phyloP scores from a whole-genome alignment of 176 grass and related monocot genomes.

The Oryza rufipogon region DNA sequence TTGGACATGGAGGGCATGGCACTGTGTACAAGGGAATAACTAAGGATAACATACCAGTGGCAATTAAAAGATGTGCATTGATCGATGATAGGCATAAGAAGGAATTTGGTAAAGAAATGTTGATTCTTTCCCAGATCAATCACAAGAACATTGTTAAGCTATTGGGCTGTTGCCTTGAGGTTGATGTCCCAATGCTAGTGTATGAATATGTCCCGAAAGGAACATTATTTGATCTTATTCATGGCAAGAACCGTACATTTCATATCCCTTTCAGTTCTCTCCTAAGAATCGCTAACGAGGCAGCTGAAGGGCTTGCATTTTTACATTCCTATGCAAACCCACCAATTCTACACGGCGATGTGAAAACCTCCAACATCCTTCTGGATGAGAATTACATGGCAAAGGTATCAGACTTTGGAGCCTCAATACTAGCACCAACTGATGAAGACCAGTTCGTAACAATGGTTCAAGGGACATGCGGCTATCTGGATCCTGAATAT shows the following conservation, averaged over 20 bases:
- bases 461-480: constrained; percentile 30
- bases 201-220: background rate
- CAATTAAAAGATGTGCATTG: too few species aligned
- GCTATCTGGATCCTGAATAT: constrained; percentile 25
- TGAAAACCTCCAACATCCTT: constrained; percentile 32
- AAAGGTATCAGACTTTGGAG: constrained; percentile 23
- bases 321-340: constrained; percentile 25
- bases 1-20: too few species aligned
- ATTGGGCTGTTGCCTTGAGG: too few species aligned
- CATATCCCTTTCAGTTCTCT: constrained; percentile 15
- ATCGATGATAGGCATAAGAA: too few species aligned
- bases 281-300: constrained; percentile 21
- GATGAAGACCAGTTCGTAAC: constrained; percentile 10
- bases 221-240: constrained; percentile 24
- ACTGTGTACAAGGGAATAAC: too few species aligned
- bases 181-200: too few species aligned
- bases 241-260: background rate
- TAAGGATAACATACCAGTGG: too few species aligned
- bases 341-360: constrained; percentile 26
- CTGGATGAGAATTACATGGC: constrained; percentile 31
- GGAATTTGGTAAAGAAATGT: too few species aligned
- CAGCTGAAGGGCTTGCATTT: constrained; percentile 29
- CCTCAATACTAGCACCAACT: constrained; percentile 19
- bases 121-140: too few species aligned
- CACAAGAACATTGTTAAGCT: too few species aligned